Evolutionary conservation across 2,329 filamentous ascomycete species (phyloP), one percentile per base, ranked within the genome.

Genomic region (Claviceps humidiphila): DNA sequence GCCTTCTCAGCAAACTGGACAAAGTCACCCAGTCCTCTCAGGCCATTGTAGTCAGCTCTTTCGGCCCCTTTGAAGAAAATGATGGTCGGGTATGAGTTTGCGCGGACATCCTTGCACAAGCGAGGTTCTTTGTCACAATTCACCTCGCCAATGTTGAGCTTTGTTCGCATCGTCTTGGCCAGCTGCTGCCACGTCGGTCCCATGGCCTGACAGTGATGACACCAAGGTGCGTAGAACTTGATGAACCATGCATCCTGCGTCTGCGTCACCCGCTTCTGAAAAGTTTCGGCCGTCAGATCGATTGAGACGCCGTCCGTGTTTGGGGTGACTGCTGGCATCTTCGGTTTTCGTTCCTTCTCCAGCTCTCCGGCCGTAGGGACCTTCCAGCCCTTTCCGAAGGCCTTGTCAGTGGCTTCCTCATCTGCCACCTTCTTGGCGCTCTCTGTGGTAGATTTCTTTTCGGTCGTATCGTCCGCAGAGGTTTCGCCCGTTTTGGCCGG

Each of bases 181-280:
- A 98, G 81, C 61, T 91, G 86, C 56, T 82, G 74, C 93, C 93
- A 98, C 57, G 82, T 89, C 2, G 93, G 87, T 39, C 86, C 88
- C 77, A 98, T 82, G 40, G 87, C 87, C 70, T 95, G 87, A 68
- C 94, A 98, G 69, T 98, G 93, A 59, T 84, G 82, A 67, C 93
- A 98, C 93, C 91, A 97, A 5, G 93, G 94, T 17, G 89, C 90
- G 66, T 96, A 97, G 66, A 98, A 97, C 69, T 98, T 98, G 75
- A 98, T 82, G 64, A 98, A 96, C 93, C 93, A 98, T 5, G 90
- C 85, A 57, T 97, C 89, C 57, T 87, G 81, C 0, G 89, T 89
- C 65, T 84, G 86, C 3, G 89, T 95, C 47, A 98, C 90, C 40
- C 85, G 74, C 53, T 80, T 82, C 65, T 94, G 85, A 72, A 98